These are phyloP conservation scores for Debaryomyces subglobosus DNA, from an alignment of 1,139 yeast genomes.

Conservation along the genomic window DNA sequence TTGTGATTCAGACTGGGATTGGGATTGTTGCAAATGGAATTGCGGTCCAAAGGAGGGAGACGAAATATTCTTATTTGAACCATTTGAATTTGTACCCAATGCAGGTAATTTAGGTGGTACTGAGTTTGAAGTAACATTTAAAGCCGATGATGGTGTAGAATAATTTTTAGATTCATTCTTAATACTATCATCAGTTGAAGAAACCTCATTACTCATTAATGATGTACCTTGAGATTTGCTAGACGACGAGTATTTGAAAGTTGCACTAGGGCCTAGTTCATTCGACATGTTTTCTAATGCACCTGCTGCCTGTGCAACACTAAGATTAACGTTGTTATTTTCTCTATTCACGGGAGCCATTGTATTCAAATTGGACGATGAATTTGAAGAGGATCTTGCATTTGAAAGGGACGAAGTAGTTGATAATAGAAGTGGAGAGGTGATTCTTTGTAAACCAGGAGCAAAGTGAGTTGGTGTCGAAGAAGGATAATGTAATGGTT, in stretches of 20 bases:
- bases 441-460: slow-evolving; percentile 61
- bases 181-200: slow-evolving; percentile 5
- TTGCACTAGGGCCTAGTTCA: slow-evolving; percentile 51
- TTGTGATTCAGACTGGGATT: slow-evolving; percentile 7
- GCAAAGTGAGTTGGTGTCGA: slow-evolving; percentile 75
- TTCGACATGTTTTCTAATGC: slow-evolving; percentile 61
- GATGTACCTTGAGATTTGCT: slow-evolving; percentile 29
- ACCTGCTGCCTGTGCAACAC: slow-evolving; percentile 54
- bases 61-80: slow-evolving; percentile 17
- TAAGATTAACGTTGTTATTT: slow-evolving; percentile 13
- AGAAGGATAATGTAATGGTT: slow-evolving; percentile 66
- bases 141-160: slow-evolving; percentile 42
- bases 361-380: slow-evolving; percentile 12
- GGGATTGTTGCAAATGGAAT: slow-evolving; percentile 25
- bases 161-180: slow-evolving; percentile 24
- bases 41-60: slow-evolving; percentile 53
- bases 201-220: slow-evolving; percentile 27
- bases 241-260: slow-evolving; percentile 30
- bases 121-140: slow-evolving; percentile 25
- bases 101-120: slow-evolving; percentile 38
- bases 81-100: slow-evolving; percentile 22
- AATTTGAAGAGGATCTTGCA: slow-evolving; percentile 29
- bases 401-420: slow-evolving; percentile 47
- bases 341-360: slow-evolving; percentile 11
- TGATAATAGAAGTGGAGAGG: slow-evolving; percentile 62